phyloP scores from a whole-genome alignment of 768 basidiomycete genomes.

The Termitomyces heimii region DNA sequence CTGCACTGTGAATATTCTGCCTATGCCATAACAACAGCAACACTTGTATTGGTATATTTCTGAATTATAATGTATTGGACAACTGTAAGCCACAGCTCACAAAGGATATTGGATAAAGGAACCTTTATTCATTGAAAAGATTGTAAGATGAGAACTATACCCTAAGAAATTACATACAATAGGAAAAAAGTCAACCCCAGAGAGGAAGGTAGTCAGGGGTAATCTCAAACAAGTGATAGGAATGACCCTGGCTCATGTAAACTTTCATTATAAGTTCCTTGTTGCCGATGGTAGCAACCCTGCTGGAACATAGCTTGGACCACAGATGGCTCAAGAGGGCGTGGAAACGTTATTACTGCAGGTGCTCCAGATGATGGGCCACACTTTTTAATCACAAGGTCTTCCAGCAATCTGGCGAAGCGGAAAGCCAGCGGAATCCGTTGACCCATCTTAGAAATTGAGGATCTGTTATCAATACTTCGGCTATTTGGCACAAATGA shows the following conservation, averaged over 20 bases:
- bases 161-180: not conserved
- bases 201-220: not conserved
- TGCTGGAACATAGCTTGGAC: conserved; percentile 27
- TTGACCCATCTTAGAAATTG: conserved; percentile 57
- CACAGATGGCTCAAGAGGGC: conserved; percentile 23
- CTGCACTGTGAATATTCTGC: too few species aligned
- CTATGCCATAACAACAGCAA: too few species aligned
- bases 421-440: conserved; percentile 62
- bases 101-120: not conserved
- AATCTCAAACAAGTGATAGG: conserved; percentile 22
- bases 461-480: conserved; percentile 31
- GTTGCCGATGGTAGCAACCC: conserved; percentile 17
- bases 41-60: too few species aligned
- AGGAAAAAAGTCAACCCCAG: not conserved
- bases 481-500: not conserved
- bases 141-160: not conserved
- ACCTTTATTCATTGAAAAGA: not conserved
- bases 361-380: conserved; percentile 23
- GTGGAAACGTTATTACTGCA: conserved; percentile 27
- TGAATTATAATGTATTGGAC: too few species aligned
- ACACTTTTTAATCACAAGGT: conserved; percentile 34
- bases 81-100: not conserved
- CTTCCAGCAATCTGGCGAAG: conserved; percentile 52
- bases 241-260: conserved; percentile 31
- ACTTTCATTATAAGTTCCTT: conserved; percentile 24